phyloP scores from a whole-genome alignment of 352 stramenopile species.

The Globisporangium barbulae region DNA sequence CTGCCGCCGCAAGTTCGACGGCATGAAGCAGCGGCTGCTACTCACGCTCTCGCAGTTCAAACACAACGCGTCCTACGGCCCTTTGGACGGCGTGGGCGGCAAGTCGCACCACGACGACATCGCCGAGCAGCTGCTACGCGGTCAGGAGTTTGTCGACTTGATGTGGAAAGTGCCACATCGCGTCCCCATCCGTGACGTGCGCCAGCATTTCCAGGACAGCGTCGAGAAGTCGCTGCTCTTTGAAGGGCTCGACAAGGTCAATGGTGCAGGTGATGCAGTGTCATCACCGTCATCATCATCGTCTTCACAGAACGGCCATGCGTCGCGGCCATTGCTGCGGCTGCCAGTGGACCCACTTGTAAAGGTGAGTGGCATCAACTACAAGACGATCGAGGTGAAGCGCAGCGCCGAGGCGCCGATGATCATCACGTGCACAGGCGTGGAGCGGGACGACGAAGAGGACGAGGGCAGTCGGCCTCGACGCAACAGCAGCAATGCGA shows the following conservation, averaged over 20 bases:
- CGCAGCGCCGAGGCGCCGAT: slow-evolving; percentile 80
- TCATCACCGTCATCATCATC: neutral
- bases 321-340: slow-evolving; percentile 37
- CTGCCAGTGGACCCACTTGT: slow-evolving; percentile 72
- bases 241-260: slow-evolving; percentile 15
- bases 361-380: slow-evolving; percentile 71
- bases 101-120: slow-evolving; percentile 54
- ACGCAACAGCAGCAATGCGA: neutral
- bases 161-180: slow-evolving; percentile 81
- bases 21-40: slow-evolving; percentile 74
- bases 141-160: slow-evolving; percentile 81
- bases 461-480: slow-evolving; percentile 25
- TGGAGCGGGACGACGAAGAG: slow-evolving; percentile 73
- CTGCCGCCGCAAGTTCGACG: slow-evolving; percentile 77
- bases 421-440: slow-evolving; percentile 73
- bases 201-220: slow-evolving; percentile 42
- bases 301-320: slow-evolving; percentile 1
- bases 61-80: slow-evolving; percentile 44
- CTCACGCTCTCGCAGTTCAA: slow-evolving; percentile 69
- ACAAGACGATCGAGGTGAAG: slow-evolving; percentile 73
- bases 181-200: slow-evolving; percentile 57
- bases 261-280: neutral
- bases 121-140: slow-evolving; percentile 71
- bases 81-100: slow-evolving; percentile 20
- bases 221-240: slow-evolving; percentile 53